Conservation (phyloP, 2,329 filamentous ascomycete genomes). For the Alternaria gansuensis region DNA sequence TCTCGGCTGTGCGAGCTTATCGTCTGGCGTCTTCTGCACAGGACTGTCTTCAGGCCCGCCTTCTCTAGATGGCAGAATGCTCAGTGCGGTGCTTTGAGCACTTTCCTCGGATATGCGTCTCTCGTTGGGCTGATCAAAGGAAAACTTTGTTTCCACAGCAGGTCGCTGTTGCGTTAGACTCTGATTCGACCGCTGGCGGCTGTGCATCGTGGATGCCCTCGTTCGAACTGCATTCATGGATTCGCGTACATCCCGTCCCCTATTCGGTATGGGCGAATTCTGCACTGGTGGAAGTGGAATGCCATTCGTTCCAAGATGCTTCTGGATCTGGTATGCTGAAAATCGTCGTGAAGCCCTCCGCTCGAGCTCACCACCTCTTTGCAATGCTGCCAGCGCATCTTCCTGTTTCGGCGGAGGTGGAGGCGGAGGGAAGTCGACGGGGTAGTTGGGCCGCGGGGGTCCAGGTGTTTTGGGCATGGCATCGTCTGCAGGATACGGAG, state of each 20-base stretch:
- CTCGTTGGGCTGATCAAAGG: slow-evolving; percentile 64
- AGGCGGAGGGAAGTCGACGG: slow-evolving; percentile 73
- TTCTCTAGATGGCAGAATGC: slow-evolving; percentile 48
- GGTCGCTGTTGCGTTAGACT: slow-evolving; percentile 51
- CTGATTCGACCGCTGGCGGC: slow-evolving; percentile 59
- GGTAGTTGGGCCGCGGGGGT: slow-evolving; percentile 53
- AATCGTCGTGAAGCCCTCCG: slow-evolving; percentile 91
- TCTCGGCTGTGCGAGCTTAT: slow-evolving; percentile 63
- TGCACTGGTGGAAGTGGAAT: slow-evolving; percentile 83
- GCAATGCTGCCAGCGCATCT: slow-evolving; percentile 88
- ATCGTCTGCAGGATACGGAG: slow-evolving; percentile 74
- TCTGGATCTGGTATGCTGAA: slow-evolving; percentile 95
- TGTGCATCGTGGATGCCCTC: slow-evolving; percentile 64
- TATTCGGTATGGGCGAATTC: slow-evolving; percentile 83
- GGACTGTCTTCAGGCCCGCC: slow-evolving; percentile 45
- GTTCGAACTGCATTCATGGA: slow-evolving; percentile 78
- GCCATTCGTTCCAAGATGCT: slow-evolving; percentile 86
- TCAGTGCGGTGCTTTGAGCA: slow-evolving; percentile 51
- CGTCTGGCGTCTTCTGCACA: slow-evolving; percentile 68
- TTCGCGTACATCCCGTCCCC: slow-evolving; percentile 83
- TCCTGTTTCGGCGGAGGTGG: slow-evolving; percentile 84
- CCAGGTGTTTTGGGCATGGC: slow-evolving; percentile 55
- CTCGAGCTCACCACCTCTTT: slow-evolving; percentile 91
- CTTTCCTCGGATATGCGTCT: slow-evolving; percentile 71
- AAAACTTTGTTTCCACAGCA: slow-evolving; percentile 61